phyloP scores from a whole-genome alignment of 768 basidiomycete genomes.

The Suillus weaverae region DNA sequence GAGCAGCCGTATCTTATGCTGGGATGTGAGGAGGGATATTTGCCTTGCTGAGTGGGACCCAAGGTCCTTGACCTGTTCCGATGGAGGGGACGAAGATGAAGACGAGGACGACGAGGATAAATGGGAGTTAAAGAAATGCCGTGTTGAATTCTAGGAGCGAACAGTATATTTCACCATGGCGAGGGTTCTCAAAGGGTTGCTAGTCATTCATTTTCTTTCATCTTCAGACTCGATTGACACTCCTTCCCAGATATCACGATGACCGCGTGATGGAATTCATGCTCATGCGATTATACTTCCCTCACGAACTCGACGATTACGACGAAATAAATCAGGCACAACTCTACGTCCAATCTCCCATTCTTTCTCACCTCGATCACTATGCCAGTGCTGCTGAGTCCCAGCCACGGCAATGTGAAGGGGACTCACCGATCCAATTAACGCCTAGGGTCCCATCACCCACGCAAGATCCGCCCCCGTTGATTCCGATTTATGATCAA shows the following conservation, averaged over 20 bases:
- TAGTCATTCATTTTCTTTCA: slow-evolving; percentile 26
- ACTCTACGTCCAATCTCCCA: slow-evolving; percentile 3
- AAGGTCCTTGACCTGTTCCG: slow-evolving; percentile 19
- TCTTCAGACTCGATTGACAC: slow-evolving; percentile 4
- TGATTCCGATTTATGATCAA: slow-evolving; percentile 6
- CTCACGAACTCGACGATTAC: slow-evolving; percentile 43
- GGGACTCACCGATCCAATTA: neutral
- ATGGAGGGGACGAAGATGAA: slow-evolving; percentile 12
- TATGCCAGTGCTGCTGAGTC: neutral
- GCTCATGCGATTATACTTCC: slow-evolving; percentile 66
- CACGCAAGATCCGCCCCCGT: slow-evolving; percentile 5
- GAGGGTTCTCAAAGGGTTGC: slow-evolving; percentile 53
- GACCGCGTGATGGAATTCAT: slow-evolving; percentile 69
- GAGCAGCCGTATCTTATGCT: slow-evolving; percentile 73
- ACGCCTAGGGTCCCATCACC: slow-evolving; percentile 1
- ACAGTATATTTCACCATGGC: slow-evolving; percentile 79
- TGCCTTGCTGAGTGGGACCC: slow-evolving; percentile 73
- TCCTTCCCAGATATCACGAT: slow-evolving; percentile 51
- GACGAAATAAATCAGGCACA: slow-evolving; percentile 6
- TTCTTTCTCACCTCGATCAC: slow-evolving; percentile 4
- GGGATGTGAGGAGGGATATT: slow-evolving; percentile 64
- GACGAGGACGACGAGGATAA: slow-evolving; percentile 29
- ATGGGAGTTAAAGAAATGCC: slow-evolving; percentile 79
- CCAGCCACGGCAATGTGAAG: neutral
- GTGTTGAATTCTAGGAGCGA: slow-evolving; percentile 71